Conservation (phyloP, 257 asterid genomes). For the Agastache rugosa region DNA sequence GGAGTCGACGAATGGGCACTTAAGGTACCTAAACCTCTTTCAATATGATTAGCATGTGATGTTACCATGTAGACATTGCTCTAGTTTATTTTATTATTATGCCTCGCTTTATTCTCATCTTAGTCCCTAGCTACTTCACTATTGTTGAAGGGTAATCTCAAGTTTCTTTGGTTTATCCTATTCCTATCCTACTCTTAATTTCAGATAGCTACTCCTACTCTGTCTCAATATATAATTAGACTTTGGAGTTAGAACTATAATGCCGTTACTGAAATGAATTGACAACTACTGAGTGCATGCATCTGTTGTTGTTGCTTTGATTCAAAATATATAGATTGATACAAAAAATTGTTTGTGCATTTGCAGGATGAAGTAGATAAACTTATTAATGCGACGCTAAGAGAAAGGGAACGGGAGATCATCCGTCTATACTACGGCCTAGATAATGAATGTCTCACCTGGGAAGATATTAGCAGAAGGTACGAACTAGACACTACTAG, state of each 20-base stretch:
- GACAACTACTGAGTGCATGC: too few relatives aligned
- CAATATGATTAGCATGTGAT: constrained; percentile 6
- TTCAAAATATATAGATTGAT: too few relatives aligned
- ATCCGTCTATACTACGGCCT: constrained; percentile 89
- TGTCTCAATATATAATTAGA: too few relatives aligned
- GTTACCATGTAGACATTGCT: too few relatives aligned
- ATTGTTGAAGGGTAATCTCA: neutral
- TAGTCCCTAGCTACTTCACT: neutral
- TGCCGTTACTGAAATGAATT: too few relatives aligned
- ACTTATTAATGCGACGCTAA: constrained; percentile 63
- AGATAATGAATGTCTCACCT: constrained; percentile 84
- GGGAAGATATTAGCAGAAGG: constrained; percentile 98
- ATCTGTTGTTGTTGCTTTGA: too few relatives aligned
- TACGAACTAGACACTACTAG: constrained; percentile 23
- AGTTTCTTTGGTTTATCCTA: neutral
- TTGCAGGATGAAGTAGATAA: constrained; percentile 85
- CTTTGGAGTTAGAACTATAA: too few relatives aligned
- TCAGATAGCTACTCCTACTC: neutral
- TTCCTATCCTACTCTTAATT: neutral
- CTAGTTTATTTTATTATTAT: too few relatives aligned
- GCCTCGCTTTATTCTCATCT: neutral
- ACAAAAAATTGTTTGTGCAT: neutral
- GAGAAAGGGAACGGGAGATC: constrained; percentile 82
- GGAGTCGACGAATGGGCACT: constrained; percentile 82
- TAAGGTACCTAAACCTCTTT: constrained; percentile 61